Conservation (phyloP, 2,329 filamentous ascomycete genomes). For the Saccharata proteae region DNA sequence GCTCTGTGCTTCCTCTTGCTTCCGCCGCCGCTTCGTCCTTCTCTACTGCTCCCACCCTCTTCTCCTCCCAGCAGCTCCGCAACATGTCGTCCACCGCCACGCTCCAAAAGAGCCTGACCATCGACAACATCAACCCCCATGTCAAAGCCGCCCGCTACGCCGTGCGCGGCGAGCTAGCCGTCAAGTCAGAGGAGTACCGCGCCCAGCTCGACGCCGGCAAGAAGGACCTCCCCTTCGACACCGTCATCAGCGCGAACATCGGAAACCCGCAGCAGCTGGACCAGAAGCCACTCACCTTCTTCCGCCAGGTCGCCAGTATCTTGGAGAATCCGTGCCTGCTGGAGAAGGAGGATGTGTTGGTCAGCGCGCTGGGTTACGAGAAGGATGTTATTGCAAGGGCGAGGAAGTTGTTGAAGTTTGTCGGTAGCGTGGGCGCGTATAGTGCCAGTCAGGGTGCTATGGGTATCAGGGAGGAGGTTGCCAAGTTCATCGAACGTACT, state of each 20-base stretch:
- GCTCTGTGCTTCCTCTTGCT: neutral
- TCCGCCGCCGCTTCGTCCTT: neutral
- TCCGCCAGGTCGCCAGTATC: conserved; percentile 88
- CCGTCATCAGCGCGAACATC: conserved; percentile 95
- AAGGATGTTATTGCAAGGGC: conserved; percentile 79
- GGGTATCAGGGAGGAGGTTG: conserved; percentile 77
- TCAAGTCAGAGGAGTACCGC: conserved; percentile 85
- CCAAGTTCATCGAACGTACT: conserved; percentile 80
- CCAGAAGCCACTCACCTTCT: conserved; percentile 98
- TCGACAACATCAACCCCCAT: conserved; percentile 86
- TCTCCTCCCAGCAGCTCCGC: conserved; percentile 2
- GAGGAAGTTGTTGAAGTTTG: conserved; percentile 64
- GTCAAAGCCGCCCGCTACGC: conserved; percentile 86
- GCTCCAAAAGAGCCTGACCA: conserved; percentile 39
- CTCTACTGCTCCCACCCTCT: neutral
- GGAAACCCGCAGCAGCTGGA: conserved; percentile 98
- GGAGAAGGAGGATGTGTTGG: conserved; percentile 68
- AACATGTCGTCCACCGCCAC: conserved; percentile 1
- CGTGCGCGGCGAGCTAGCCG: conserved; percentile 87
- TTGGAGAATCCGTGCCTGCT: conserved; percentile 82
- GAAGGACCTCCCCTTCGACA: conserved; percentile 66
- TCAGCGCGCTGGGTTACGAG: conserved; percentile 71
- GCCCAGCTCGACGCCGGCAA: conserved; percentile 51
- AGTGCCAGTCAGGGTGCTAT: conserved; percentile 85
- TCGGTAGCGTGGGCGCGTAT: conserved; percentile 91